Base-by-base conservation (phyloP, 176 grass and related monocot genomes). In the Musa schizocarpa region DNA sequence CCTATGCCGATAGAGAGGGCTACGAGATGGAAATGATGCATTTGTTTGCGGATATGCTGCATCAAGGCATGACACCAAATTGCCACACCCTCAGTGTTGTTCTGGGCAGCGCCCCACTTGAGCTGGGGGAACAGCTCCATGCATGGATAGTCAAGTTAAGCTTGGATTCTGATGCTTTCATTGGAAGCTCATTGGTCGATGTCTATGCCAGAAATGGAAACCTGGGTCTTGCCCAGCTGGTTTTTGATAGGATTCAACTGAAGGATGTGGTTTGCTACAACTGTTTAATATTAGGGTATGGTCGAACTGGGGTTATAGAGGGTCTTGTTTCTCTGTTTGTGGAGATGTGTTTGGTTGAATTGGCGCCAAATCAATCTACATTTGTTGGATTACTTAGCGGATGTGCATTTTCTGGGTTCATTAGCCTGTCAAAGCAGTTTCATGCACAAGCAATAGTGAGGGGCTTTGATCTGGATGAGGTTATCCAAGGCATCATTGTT, bases 241-340 rank as follows among this genome's bases (percentile, higher is more conserved):
- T 78, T 71, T 75, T 87, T 13, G 57, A 74, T 59, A 62, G 65
- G 72, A 80, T 87, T 14, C 50, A 70, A 49, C 55, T 71, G 81
- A 87, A 80, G 65, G 85, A 87, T 72, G 65, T 83, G 29, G 76
- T 87, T 13, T 83, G 85, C 63, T 87, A 83, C 56, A 87, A 87
- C 61, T 80, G 81, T 14, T 80, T 87, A 58, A 80, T 87, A 71
- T 87, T 72, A 5, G 68, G 80, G 50, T 79, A 80, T 25, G 70
- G 80, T 75, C 43, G 72, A 56, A 14, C 34, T 14, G 76, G 71
- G 73, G 65, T 77, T 1, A 21, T 72, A 8, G 56, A 63, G 1
- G 48, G 50, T 49, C 72, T 79, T 23, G 26, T 83, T 17, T 54
- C 74, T 68, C 24, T 87, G 26, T 87, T 83, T 72, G 23, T 56